These are phyloP conservation scores for Penicillium argentinense DNA, from an alignment of 495 filamentous ascomycete species.

Conservation along the genomic window DNA sequence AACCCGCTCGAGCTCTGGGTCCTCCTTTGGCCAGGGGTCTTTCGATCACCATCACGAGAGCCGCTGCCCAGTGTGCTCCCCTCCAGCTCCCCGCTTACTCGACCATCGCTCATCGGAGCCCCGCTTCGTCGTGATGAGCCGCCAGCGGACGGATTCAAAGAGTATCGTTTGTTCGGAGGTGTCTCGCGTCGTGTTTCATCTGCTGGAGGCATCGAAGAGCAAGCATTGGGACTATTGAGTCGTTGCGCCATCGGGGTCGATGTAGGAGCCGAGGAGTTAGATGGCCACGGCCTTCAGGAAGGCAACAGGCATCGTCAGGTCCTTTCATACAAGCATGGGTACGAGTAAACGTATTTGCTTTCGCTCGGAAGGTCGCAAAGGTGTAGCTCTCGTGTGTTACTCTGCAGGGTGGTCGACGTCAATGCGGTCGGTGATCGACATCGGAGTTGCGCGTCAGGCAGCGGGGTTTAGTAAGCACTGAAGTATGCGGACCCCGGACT, in stretches of 20 bases:
- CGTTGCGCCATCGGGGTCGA: slow-evolving; percentile 26
- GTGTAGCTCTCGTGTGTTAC: neutral
- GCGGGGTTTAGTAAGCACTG: slow-evolving; percentile 18
- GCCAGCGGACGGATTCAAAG: slow-evolving; percentile 17
- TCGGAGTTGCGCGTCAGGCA: slow-evolving; percentile 19
- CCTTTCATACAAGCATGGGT: slow-evolving; percentile 20
- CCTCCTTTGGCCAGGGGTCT: slow-evolving; percentile 27
- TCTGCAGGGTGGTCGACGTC: slow-evolving; percentile 5
- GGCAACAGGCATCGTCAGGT: slow-evolving; percentile 23
- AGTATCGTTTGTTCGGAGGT: slow-evolving; percentile 3
- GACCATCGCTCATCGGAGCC: slow-evolving; percentile 31
- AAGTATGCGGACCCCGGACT: neutral
- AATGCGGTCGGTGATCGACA: slow-evolving; percentile 12
- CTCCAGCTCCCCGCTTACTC: slow-evolving; percentile 39
- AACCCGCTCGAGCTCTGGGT: slow-evolving; percentile 46
- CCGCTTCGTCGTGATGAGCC: slow-evolving; percentile 16
- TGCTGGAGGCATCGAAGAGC: slow-evolving; percentile 17
- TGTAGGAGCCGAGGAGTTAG: slow-evolving; percentile 19
- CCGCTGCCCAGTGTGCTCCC: slow-evolving; percentile 42
- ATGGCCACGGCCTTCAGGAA: slow-evolving; percentile 22
- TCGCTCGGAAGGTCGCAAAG: neutral
- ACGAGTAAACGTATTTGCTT: slow-evolving; percentile 1
- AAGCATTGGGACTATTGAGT: slow-evolving; percentile 16
- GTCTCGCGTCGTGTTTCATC: slow-evolving; percentile 13
- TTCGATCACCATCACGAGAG: slow-evolving; percentile 39